Conservation (phyloP, 805 yeast species). For the Lachancea sp. region DNA sequence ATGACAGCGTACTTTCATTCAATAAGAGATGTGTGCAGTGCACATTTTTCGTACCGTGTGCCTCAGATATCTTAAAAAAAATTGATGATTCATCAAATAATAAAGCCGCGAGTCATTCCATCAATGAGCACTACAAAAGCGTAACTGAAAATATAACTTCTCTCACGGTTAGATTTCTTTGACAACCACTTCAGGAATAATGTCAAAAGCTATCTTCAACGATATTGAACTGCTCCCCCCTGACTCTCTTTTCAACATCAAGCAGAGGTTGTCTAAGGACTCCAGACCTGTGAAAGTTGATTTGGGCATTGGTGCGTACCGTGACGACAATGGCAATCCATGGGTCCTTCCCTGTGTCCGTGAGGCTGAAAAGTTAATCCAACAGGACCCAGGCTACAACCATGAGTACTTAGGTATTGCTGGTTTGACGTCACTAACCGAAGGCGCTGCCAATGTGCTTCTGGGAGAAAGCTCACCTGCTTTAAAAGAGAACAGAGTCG, state of each 20-base stretch:
- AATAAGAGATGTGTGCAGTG: neutral
- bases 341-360: constrained; percentile 76
- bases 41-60: too few species aligned
- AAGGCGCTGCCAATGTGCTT: constrained; percentile 67
- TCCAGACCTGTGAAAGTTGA: constrained; percentile 65
- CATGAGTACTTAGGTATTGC: constrained; percentile 86
- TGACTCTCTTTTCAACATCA: constrained; percentile 81
- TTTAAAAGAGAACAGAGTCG: constrained; percentile 55
- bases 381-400: constrained; percentile 54
- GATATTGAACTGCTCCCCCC: constrained; percentile 64
- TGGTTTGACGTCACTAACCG: constrained; percentile 63
- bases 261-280: constrained; percentile 58
- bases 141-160: neutral
- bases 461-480: constrained; percentile 56
- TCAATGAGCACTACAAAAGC: too few species aligned
- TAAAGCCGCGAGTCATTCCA: neutral
- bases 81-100: neutral
- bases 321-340: constrained; percentile 83
- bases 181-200: constrained; percentile 1
- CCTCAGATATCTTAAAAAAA: neutral
- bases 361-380: constrained; percentile 60
- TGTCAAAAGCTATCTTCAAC: constrained; percentile 31
- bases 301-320: constrained; percentile 89
- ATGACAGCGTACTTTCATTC: neutral
- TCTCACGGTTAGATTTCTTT: too few species aligned